Conservation (phyloP, 2,329 filamentous ascomycete species). For the Aspergillus ochraceus region DNA sequence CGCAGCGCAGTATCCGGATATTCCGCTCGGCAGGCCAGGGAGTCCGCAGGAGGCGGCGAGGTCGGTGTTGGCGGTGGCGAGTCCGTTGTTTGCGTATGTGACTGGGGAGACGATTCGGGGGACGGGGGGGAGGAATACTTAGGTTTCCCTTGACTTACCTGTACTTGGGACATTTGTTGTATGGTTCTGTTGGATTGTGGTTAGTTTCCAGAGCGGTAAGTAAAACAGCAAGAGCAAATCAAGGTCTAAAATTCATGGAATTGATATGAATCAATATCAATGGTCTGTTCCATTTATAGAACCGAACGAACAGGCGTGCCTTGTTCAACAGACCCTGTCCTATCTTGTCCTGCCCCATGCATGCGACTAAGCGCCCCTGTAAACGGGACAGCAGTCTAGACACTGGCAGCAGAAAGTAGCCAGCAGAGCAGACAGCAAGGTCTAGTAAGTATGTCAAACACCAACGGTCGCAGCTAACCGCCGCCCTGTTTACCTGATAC, state of each 20-base stretch:
- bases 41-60: slow-evolving; percentile 78
- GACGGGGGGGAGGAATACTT: slow-evolving; percentile 71
- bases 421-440: no score
- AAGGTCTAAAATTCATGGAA: background rate
- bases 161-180: background rate
- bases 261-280: background rate
- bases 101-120: slow-evolving; percentile 85
- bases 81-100: slow-evolving; percentile 81
- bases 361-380: background rate
- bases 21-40: slow-evolving; percentile 74
- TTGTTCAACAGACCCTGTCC: no score
- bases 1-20: slow-evolving; percentile 59
- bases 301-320: background rate
- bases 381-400: background rate
- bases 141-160: slow-evolving; percentile 21
- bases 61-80: slow-evolving; percentile 74
- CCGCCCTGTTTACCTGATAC: background rate
- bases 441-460: background rate
- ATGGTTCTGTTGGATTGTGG: background rate
- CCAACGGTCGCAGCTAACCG: background rate
- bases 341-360: no score
- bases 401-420: no score
- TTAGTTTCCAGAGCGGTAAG: background rate
- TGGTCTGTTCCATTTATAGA: background rate
- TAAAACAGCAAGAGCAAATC: background rate